Conservation (phyloP, 2,329 filamentous ascomycete species). For the Pestalotiopsis sp. region DNA sequence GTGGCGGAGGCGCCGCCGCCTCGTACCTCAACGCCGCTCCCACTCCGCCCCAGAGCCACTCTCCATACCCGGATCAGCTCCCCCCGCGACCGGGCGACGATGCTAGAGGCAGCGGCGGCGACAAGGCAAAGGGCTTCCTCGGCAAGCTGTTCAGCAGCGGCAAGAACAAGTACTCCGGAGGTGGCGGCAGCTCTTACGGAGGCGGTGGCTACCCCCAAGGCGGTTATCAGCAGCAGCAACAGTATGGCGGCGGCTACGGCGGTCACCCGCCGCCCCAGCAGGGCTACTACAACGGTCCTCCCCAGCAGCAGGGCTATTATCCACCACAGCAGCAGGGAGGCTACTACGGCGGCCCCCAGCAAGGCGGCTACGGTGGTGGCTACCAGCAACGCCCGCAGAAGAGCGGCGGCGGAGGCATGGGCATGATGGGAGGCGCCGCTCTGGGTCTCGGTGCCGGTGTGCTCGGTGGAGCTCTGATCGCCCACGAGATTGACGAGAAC, state of each 20-base stretch:
- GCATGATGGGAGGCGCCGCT: slow-evolving; percentile 73
- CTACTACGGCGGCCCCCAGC: slow-evolving; percentile 33
- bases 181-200: slow-evolving; percentile 21
- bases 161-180: slow-evolving; percentile 32
- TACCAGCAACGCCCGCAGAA: slow-evolving; percentile 33
- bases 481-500: slow-evolving; percentile 65
- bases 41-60: slow-evolving; percentile 27
- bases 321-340: slow-evolving; percentile 12
- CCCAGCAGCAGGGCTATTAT: slow-evolving; percentile 31
- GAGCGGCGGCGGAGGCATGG: slow-evolving; percentile 57
- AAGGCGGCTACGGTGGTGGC: slow-evolving; percentile 24
- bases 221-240: slow-evolving; percentile 33
- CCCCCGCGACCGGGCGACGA: slow-evolving; percentile 38
- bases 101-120: slow-evolving; percentile 27
- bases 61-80: slow-evolving; percentile 41
- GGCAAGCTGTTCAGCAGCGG: slow-evolving; percentile 34
- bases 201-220: slow-evolving; percentile 33
- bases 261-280: slow-evolving; percentile 25
- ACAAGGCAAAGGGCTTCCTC: slow-evolving; percentile 44
- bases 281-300: slow-evolving; percentile 19
- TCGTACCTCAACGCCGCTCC: slow-evolving; percentile 35
- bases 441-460: slow-evolving; percentile 81
- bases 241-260: slow-evolving; percentile 21
- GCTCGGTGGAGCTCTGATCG: slow-evolving; percentile 75
- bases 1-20: slow-evolving; percentile 30